These are phyloP conservation scores for Suillus bovinus DNA, from an alignment of 768 basidiomycete species.

Conservation along the genomic window DNA sequence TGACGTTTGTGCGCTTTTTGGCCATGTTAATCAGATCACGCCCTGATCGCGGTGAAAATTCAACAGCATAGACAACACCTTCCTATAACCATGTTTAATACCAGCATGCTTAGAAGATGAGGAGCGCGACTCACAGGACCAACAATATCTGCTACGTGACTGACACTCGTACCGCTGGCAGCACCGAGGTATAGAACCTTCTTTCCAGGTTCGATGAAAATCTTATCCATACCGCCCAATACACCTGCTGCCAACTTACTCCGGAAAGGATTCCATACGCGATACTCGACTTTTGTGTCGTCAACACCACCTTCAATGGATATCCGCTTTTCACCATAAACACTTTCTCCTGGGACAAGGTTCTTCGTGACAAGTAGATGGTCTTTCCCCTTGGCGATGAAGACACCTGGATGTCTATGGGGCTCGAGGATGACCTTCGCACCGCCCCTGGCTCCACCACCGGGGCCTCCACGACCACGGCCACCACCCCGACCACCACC, in stretches of 20 bases:
- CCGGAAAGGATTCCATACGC: slow-evolving; percentile 99
- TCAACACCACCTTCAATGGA: slow-evolving; percentile 75
- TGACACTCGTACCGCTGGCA: slow-evolving; percentile 96
- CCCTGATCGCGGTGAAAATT: slow-evolving; percentile 95
- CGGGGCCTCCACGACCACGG: slow-evolving; percentile 59
- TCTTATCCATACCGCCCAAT: slow-evolving; percentile 90
- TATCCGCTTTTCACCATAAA: slow-evolving; percentile 98
- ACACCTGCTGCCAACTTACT: slow-evolving; percentile 97
- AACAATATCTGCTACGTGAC: slow-evolving; percentile 98
- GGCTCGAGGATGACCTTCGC: slow-evolving; percentile 92
- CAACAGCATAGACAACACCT: slow-evolving; percentile 96
- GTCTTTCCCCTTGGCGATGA: slow-evolving; percentile 98
- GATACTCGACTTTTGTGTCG: slow-evolving; percentile 90
- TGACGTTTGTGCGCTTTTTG: slow-evolving; percentile 98
- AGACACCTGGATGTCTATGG: slow-evolving; percentile 91
- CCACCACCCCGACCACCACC: slow-evolving; percentile 47
- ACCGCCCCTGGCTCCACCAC: slow-evolving; percentile 78
- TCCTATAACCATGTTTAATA: slow-evolving; percentile 51
- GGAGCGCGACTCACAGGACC: slow-evolving; percentile 68
- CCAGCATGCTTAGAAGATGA: slow-evolving; percentile 10
- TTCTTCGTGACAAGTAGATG: slow-evolving; percentile 97
- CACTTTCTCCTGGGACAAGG: slow-evolving; percentile 94
- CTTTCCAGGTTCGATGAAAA: slow-evolving; percentile 89
- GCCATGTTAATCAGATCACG: slow-evolving; percentile 99
- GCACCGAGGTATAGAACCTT: slow-evolving; percentile 98